Evolutionary conservation across 352 stramenopile genomes (phyloP), one percentile per base, ranked within the genome.

Genomic region (Thalassiosira allenii): DNA sequence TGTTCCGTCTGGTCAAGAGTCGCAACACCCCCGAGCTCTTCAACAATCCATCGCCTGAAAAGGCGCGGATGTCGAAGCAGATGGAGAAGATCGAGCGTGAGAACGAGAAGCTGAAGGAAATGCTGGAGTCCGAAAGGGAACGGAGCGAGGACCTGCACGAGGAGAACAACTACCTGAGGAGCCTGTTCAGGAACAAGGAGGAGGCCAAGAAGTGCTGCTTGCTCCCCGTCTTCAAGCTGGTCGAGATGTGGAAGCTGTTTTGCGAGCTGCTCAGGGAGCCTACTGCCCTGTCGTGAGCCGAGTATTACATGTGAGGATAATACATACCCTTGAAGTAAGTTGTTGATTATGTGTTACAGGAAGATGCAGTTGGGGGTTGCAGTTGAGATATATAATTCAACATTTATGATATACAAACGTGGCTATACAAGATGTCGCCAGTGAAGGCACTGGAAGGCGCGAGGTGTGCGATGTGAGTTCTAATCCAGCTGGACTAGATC

Each of bases 401-500:
- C n/a, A n/a, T 47, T 17, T 47, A 47, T 9, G 17, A 17, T 47
- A 47, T 47, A 17, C 17, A 47, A 9, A 47, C 8, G 8, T 9
- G 17, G 9, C 37, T 47, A 17, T 47, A 47, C 37, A 47, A 47
- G 37, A 47, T 9, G 37, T 9, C 37, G 8, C 17, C 37, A 17
- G 9, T 47, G 37, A 47, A 47, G 17, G 37, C 8, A 17, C 17
- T 17, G 37, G 8, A 47, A 17, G 37, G 8, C n/a, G n/a, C n/a
- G n/a, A n/a, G n/a, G n/a, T n/a, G n/a, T n/a, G n/a, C n/a, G n/a
- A n/a, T 17, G 8, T 47, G 37, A 9, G 37, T 47, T 47, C 17
- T 47, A 83, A 37, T 84, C 54, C 27, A 84, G 69, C 20, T 73
- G n/a, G 2, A 84, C 53, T 43, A 72, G 25, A 37, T 84, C 76